A percentile compares a stretch with the other conserved stretches of the same genome.
Conservation (phyloP, 2,329 filamentous ascomycete genomes). For the Penicillium digitatum region DNA sequence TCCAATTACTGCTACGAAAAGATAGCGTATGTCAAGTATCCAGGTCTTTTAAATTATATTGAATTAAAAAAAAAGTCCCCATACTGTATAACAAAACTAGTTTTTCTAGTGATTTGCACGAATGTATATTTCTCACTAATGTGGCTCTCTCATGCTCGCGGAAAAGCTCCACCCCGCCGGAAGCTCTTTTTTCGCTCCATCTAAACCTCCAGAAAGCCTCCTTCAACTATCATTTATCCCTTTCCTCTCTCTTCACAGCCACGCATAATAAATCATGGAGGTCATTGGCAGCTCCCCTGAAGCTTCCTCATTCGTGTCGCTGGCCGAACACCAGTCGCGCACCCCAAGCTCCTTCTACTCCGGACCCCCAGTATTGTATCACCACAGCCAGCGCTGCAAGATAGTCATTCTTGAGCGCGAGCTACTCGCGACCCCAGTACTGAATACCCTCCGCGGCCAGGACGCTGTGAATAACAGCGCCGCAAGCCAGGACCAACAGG, state of each 20-base stretch:
- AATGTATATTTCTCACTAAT: background rate
- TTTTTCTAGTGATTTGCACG: background rate
- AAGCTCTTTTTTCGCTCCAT: conserved; percentile 13
- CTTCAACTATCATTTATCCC: background rate
- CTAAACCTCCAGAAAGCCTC: background rate
- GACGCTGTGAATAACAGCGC: conserved; percentile 15
- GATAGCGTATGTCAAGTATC: background rate
- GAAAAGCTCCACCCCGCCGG: conserved; percentile 10
- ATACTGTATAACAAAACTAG: no score
- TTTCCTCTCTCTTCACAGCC: background rate
- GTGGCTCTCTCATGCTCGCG: background rate
- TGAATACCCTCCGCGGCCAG: conserved; percentile 31
- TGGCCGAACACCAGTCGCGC: conserved; percentile 46
- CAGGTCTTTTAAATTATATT: background rate
- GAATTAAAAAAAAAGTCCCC: no score
- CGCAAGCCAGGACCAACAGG: conserved; percentile 1
- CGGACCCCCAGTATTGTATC: conserved; percentile 46
- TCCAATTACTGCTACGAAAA: background rate
- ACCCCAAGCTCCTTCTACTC: conserved; percentile 48
- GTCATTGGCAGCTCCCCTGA: conserved; percentile 38
- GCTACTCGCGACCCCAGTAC: conserved; percentile 31
- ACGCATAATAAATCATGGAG: conserved; percentile 38
- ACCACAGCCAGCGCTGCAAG: conserved; percentile 45
- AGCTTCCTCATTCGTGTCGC: conserved; percentile 40
- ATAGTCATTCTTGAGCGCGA: conserved; percentile 43